A percentile compares a stretch with the other conserved stretches of the same genome.
These are phyloP conservation scores for Strobilomyces dryophilus DNA, from an alignment of 768 basidiomycete species.

Conservation along the genomic window DNA sequence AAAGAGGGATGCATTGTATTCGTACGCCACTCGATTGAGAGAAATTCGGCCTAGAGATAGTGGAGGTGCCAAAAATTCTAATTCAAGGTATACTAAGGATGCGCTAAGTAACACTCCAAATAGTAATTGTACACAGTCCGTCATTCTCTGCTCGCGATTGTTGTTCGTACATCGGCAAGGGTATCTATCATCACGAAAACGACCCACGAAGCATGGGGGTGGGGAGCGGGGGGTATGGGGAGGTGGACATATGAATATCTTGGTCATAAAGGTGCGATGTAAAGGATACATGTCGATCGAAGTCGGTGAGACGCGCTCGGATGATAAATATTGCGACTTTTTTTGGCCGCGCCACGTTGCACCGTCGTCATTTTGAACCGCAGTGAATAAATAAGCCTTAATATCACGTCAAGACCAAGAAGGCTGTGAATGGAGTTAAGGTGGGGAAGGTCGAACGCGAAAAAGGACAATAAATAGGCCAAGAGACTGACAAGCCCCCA, in stretches of 20 bases:
- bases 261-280: slow-evolving; percentile 21
- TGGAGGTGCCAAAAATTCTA: slow-evolving; percentile 29
- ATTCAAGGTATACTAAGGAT: slow-evolving; percentile 34
- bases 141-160: slow-evolving; percentile 24
- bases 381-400: slow-evolving; percentile 30
- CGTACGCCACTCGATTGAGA: slow-evolving; percentile 10
- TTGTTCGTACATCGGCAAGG: slow-evolving; percentile 26
- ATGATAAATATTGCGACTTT: slow-evolving; percentile 26
- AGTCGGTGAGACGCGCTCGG: slow-evolving; percentile 5
- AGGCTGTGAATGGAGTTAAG: slow-evolving; percentile 4
- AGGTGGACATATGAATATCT: slow-evolving; percentile 23
- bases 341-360: slow-evolving; percentile 17
- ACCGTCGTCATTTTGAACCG: slow-evolving; percentile 27
- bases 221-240: slow-evolving; percentile 15
- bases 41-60: not conserved
- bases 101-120: slow-evolving; percentile 27
- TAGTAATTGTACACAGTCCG: slow-evolving; percentile 34
- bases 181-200: slow-evolving; percentile 34
- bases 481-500: slow-evolving; percentile 10
- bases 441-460: slow-evolving; percentile 14
- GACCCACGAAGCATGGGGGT: slow-evolving; percentile 13
- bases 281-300: slow-evolving; percentile 28
- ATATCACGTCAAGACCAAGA: slow-evolving; percentile 21
- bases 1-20: not conserved
- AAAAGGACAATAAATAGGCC: slow-evolving; percentile 29